Evolutionary conservation across 2,329 filamentous ascomycete genomes (phyloP).

Genomic region (Ophidiomyces ophidiicola): DNA sequence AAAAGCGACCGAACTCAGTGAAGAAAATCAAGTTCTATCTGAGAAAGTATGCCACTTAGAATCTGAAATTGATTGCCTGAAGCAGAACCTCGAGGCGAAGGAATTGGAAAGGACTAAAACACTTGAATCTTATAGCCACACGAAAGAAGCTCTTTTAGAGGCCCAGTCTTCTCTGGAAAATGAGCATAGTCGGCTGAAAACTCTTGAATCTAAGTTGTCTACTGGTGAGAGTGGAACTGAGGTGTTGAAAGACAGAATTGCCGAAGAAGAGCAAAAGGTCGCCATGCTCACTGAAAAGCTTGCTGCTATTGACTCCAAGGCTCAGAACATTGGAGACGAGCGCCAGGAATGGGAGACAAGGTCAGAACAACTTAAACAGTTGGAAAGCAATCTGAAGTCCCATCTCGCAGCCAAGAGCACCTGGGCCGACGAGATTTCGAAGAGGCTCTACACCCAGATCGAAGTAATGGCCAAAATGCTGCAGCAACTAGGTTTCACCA

Average conservation of each 20-base stretch:
- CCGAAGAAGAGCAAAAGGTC: constrained; percentile 62
- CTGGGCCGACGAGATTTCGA: constrained; percentile 71
- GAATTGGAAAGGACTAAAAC: constrained; percentile 43
- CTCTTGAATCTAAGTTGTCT: constrained; percentile 58
- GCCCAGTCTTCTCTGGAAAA: constrained; percentile 47
- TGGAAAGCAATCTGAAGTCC: constrained; percentile 29
- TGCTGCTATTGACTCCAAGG: constrained; percentile 61
- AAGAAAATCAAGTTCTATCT: constrained; percentile 52
- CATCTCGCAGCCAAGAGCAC: constrained; percentile 58
- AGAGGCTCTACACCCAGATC: constrained; percentile 69
- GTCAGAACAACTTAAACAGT: constrained; percentile 23
- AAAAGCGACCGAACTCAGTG: constrained; percentile 47
- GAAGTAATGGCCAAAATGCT: constrained; percentile 72
- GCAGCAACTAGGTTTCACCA: constrained; percentile 73
- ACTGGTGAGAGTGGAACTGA: constrained; percentile 78
- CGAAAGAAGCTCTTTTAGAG: constrained; percentile 36
- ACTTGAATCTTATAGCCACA: constrained; percentile 41
- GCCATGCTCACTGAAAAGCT: constrained; percentile 57
- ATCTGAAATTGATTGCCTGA: constrained; percentile 44
- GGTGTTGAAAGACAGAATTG: constrained; percentile 59
- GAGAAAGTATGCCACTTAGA: constrained; percentile 45
- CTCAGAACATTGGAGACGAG: constrained; percentile 65
- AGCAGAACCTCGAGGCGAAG: constrained; percentile 41
- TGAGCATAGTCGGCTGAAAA: constrained; percentile 55
- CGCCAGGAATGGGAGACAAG: constrained; percentile 57